Percentiles rank a stretch among this genome's conserved stretches.
Evolutionary conservation across 2,329 filamentous ascomycete genomes (phyloP).

Genomic region (Calonectria pteridis): DNA sequence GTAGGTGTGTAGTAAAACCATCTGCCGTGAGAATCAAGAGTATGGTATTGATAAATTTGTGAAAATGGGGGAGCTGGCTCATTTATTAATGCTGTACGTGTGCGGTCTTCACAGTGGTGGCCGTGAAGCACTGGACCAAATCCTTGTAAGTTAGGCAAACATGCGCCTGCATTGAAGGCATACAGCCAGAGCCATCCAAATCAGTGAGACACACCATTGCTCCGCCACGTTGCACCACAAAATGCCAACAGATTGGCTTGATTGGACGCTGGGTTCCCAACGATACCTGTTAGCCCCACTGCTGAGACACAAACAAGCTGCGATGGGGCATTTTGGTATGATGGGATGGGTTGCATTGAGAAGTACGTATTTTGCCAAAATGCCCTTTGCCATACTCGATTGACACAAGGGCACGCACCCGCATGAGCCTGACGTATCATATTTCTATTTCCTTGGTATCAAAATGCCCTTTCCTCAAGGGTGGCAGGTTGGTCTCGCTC

Average conservation of each 20-base stretch:
- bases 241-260: background rate
- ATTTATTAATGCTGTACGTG: background rate
- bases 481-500: background rate
- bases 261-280: background rate
- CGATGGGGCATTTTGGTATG: background rate
- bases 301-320: background rate
- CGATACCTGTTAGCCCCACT: no score
- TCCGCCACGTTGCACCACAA: background rate
- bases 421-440: background rate
- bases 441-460: background rate
- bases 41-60: background rate
- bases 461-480: background rate
- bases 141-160: background rate
- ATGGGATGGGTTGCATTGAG: background rate
- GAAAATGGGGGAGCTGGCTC: background rate
- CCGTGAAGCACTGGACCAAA: background rate
- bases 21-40: background rate
- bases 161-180: background rate
- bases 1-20: background rate
- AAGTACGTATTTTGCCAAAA: background rate
- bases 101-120: background rate
- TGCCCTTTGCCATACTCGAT: background rate
- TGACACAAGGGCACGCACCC: background rate
- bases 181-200: background rate
- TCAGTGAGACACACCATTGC: background rate